Conservation (phyloP, 2,329 filamentous ascomycete genomes). For the Aspergillus luchuensis region DNA sequence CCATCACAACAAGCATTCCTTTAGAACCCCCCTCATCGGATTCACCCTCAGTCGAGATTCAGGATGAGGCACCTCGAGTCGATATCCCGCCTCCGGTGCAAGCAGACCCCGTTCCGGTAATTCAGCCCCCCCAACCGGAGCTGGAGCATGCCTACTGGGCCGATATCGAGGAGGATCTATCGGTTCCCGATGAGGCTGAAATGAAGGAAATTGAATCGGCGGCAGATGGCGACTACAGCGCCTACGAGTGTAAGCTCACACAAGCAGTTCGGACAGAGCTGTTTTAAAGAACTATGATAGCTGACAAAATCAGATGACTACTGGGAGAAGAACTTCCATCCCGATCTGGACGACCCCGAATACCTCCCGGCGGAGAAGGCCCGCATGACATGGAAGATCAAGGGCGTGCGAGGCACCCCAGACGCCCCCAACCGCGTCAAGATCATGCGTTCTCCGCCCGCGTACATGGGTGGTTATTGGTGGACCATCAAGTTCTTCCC, state of each 20-base stretch:
- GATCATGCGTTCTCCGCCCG: constrained; percentile 60
- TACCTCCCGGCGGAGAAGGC: constrained; percentile 56
- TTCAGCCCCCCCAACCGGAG: constrained; percentile 25
- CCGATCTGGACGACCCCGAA: constrained; percentile 60
- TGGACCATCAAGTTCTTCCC: constrained; percentile 69
- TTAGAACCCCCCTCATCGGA: constrained; percentile 8
- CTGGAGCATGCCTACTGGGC: constrained; percentile 53
- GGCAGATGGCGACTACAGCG: constrained; percentile 53
- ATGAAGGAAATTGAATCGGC: constrained; percentile 57
- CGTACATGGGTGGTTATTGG: constrained; percentile 60
- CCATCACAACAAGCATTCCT: background rate
- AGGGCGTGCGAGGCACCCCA: constrained; percentile 61
- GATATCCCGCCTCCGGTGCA: constrained; percentile 15
- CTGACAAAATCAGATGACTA: constrained; percentile 48
- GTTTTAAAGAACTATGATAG: background rate
- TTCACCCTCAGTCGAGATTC: constrained; percentile 10
- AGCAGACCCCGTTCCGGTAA: constrained; percentile 19
- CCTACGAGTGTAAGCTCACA: constrained; percentile 52
- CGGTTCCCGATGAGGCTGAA: constrained; percentile 59
- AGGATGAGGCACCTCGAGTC: constrained; percentile 7
- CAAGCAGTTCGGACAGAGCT: background rate
- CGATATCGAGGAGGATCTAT: constrained; percentile 58
- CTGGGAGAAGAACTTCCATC: constrained; percentile 61
- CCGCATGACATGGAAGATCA: constrained; percentile 61
- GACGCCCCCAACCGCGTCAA: constrained; percentile 61